These are phyloP conservation scores for Fraxinus americana DNA, from an alignment of 257 asterid species.

Conservation along the genomic window DNA sequence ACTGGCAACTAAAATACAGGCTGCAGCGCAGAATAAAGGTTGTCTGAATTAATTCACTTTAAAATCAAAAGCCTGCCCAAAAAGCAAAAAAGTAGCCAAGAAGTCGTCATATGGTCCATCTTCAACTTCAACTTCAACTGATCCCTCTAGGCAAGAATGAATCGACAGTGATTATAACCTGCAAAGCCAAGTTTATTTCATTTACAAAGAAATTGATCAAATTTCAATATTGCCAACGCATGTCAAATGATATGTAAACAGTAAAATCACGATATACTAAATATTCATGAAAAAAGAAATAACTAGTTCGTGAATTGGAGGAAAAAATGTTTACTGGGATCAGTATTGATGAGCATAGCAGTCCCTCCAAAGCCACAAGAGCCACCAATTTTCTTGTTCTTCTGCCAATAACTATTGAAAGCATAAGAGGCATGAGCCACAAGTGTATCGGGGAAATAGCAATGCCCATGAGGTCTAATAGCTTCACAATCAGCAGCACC, in stretches of 20 bases:
- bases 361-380: constrained; percentile 90
- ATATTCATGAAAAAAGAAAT: neutral
- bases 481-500: constrained; percentile 84
- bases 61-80: constrained; percentile 1
- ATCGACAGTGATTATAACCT: constrained; percentile 82
- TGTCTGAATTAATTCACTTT: constrained; percentile 1
- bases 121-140: neutral
- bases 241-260: too few relatives aligned
- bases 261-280: too few relatives aligned
- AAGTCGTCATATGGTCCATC: constrained; percentile 6
- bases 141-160: constrained; percentile 44
- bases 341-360: constrained; percentile 81
- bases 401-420: constrained; percentile 92
- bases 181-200: constrained; percentile 32
- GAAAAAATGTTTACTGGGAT: constrained; percentile 63
- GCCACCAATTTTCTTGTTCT: constrained; percentile 65
- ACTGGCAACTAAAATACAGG: constrained; percentile 7
- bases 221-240: too few relatives aligned
- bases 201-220: neutral
- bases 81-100: neutral
- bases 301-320: neutral
- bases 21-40: constrained; percentile 2
- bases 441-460: constrained; percentile 63
- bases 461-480: constrained; percentile 58
- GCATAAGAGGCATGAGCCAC: constrained; percentile 94